phyloP scores from a whole-genome alignment of 768 basidiomycete genomes.

The Fibroporia radiculosa region DNA sequence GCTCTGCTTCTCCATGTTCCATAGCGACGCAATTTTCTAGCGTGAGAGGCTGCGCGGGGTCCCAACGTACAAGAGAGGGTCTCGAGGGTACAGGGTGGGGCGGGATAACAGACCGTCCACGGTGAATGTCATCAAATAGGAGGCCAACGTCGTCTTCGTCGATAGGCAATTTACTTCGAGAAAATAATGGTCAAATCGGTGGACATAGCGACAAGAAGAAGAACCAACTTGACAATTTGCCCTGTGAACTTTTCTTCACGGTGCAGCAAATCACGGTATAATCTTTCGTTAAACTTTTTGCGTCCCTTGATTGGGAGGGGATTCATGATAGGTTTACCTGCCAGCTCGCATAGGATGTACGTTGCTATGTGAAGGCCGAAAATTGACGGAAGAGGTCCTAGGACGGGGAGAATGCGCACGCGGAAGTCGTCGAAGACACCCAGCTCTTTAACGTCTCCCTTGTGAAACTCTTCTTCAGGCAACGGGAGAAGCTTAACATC shows the following conservation, averaged over 20 bases:
- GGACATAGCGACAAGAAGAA: not conserved
- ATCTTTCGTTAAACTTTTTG: conserved; percentile 73
- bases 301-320: conserved; percentile 83
- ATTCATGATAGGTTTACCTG: conserved; percentile 75
- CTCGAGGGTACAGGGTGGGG: conserved; percentile 68
- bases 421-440: conserved; percentile 89
- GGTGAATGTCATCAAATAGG: conserved; percentile 82
- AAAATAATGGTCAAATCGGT: not conserved
- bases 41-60: conserved; percentile 50
- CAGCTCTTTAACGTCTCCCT: conserved; percentile 84
- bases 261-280: conserved; percentile 68
- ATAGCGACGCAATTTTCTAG: conserved; percentile 85
- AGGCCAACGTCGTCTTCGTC: conserved; percentile 78
- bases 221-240: conserved; percentile 44
- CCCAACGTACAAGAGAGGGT: conserved; percentile 80
- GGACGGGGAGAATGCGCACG: conserved; percentile 87
- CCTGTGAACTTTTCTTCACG: conserved; percentile 68
- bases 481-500: conserved; percentile 86
- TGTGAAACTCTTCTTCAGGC: conserved; percentile 85
- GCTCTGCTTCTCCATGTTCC: conserved; percentile 66
- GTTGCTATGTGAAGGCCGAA: conserved; percentile 90
- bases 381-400: conserved; percentile 80
- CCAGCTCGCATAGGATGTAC: conserved; percentile 80
- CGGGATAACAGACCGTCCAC: conserved; percentile 70
- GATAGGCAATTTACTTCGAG: conserved; percentile 60